phyloP scores from a whole-genome alignment of 768 basidiomycete species.

The Fistulinella prunicolor region DNA sequence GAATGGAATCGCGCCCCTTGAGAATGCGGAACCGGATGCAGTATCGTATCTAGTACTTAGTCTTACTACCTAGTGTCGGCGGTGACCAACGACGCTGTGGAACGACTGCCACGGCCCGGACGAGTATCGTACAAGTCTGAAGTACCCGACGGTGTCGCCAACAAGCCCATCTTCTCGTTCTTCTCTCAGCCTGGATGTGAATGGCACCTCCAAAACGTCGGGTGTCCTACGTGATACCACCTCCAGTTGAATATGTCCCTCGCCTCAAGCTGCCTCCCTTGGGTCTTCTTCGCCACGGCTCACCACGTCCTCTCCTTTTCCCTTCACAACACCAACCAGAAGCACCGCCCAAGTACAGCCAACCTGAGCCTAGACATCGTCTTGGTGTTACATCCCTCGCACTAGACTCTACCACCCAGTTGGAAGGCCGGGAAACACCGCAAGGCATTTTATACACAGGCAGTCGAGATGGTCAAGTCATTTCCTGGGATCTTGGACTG shows the following conservation, averaged over 20 bases:
- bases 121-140: no score
- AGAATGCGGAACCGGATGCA: slow-evolving; percentile 9
- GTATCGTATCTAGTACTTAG: no score
- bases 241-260: slow-evolving; percentile 60
- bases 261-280: slow-evolving; percentile 69
- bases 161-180: no score
- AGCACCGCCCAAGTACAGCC: slow-evolving; percentile 26
- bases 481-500: slow-evolving; percentile 83
- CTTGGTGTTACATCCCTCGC: slow-evolving; percentile 87
- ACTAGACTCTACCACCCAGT: slow-evolving; percentile 76
- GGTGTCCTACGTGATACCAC: slow-evolving; percentile 86
- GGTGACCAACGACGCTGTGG: no score
- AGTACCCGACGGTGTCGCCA: no score
- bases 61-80: no score
- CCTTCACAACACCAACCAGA: slow-evolving; percentile 30
- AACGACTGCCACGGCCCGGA: no score
- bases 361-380: slow-evolving; percentile 83
- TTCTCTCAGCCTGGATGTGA: slow-evolving; percentile 19
- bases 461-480: slow-evolving; percentile 83
- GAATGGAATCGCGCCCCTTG: not conserved
- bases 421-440: slow-evolving; percentile 62
- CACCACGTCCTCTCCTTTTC: slow-evolving; percentile 65
- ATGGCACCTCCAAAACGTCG: slow-evolving; percentile 56
- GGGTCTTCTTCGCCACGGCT: slow-evolving; percentile 61
- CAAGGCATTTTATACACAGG: slow-evolving; percentile 90